These are phyloP conservation scores for Linnemannia schmuckeri DNA, from an alignment of 192 early-diverging fungal species.

Conservation along the genomic window DNA sequence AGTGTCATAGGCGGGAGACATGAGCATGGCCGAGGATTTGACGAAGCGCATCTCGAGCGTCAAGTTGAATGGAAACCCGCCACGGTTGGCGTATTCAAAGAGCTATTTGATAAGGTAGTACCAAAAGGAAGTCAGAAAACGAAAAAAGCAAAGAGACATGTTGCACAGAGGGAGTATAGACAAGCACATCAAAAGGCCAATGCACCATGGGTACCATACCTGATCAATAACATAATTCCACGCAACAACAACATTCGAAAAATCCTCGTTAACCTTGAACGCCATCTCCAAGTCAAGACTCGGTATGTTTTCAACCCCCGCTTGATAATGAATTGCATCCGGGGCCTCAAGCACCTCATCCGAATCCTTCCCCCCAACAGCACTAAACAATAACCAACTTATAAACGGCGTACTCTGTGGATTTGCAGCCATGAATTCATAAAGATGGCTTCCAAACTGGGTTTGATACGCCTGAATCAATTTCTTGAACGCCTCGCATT, in stretches of 20 bases:
- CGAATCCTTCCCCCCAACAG: conserved; percentile 5
- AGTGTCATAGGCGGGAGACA: conserved; percentile 45
- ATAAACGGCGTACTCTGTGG: conserved; percentile 39
- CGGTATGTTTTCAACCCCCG: conserved; percentile 30
- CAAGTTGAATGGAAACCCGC: conserved; percentile 44
- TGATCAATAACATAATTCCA: conserved; percentile 15
- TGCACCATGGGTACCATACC: neutral
- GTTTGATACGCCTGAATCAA: conserved; percentile 8
- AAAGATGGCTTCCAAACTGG: conserved; percentile 19
- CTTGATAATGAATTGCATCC: conserved; percentile 55
- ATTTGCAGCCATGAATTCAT: conserved; percentile 11
- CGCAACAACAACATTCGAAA: conserved; percentile 44
- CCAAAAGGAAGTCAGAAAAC: neutral
- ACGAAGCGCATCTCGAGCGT: conserved; percentile 42
- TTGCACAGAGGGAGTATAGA: no score
- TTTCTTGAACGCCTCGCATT: neutral
- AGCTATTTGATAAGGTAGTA: neutral
- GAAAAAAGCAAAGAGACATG: neutral
- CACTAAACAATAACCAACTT: conserved; percentile 1
- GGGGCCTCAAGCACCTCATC: conserved; percentile 24
- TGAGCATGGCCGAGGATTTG: conserved; percentile 24
- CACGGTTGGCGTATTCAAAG: conserved; percentile 24
- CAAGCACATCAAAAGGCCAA: neutral
- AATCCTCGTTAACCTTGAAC: conserved; percentile 41
- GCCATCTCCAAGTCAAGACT: conserved; percentile 41